Evolutionary conservation across 176 grass and related monocot genomes (phyloP).

Genomic region (Pharus latifolius): DNA sequence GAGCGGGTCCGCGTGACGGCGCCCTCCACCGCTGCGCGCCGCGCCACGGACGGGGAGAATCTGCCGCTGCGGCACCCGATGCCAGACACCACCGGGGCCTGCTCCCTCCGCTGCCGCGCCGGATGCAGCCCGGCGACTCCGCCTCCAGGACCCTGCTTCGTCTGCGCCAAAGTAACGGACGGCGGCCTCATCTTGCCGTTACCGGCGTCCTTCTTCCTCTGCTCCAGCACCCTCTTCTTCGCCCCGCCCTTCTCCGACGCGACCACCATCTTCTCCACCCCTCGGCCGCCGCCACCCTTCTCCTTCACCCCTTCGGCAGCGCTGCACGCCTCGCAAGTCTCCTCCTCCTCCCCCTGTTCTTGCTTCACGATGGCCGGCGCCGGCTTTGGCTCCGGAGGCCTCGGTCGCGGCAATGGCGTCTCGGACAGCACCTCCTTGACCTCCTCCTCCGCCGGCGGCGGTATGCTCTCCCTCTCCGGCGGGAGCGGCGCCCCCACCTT

Average conservation of each 20-base stretch:
- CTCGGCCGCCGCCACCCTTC: background rate
- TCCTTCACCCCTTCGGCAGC: constrained; percentile 10
- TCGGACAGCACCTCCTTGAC: constrained; percentile 60
- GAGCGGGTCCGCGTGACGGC: constrained; percentile 24
- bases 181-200: constrained; percentile 22
- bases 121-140: background rate
- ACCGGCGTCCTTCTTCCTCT: background rate
- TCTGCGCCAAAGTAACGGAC: constrained; percentile 12
- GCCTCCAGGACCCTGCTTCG: background rate
- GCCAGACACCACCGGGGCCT: constrained; percentile 26
- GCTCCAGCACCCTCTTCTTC: background rate
- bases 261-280: background rate
- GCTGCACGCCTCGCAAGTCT: constrained; percentile 1
- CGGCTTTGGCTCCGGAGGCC: background rate
- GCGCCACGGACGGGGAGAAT: constrained; percentile 27
- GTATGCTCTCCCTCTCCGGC: background rate
- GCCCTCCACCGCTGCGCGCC: constrained; percentile 26
- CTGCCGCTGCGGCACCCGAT: constrained; percentile 49
- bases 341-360: background rate
- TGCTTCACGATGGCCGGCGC: background rate
- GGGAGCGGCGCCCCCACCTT: background rate
- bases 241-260: background rate
- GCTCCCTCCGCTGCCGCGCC: constrained; percentile 14
- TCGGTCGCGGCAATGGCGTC: constrained; percentile 7
- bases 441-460: constrained; percentile 36